Evolutionary conservation across 78 protist genomes (phyloP), one percentile per base, ranked within the genome.

Genomic region (Dictyostelium capitatum): DNA sequence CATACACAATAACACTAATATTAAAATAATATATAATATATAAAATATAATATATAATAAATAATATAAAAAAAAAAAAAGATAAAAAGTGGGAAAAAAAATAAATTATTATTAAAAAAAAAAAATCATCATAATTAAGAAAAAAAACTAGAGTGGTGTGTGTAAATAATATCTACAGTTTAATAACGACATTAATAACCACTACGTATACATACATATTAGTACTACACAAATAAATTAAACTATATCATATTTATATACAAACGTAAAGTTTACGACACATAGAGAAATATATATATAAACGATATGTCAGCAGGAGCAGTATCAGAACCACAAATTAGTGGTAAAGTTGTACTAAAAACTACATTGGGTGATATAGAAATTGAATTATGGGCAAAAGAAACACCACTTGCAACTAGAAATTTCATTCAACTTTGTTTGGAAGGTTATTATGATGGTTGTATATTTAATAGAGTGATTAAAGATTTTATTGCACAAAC

Each of bases 331-430:
- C 99, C 99, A 19, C 80, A 84, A 11, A 97, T 98, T 3, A 79
- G 30, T 41, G 99, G 98, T 74, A 97, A 98, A 62, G 98, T 98
- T 28, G 79, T 97, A 19, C 64, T 98, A 65, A 80, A 89, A 56
- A 98, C 99, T 3, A 81, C 95, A 11, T 4, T 79, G 20, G 99
- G 99, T 6, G 98, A 94, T 47, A 32, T 98, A 10, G 98, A 97
- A 15, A 83, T 98, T 12, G 99, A 98, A 80, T 89, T 98, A 25
- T 98, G 99, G 99, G 2, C 90, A 19, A 97, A 97, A 37, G 99
- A 98, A 87, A 70, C 96, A 57, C 98, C 98, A 19, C 15, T 72
- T 25, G 96, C 98, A 41, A 41, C 65, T 74, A 80, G 99, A 46
- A 98, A 98, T 43, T 98, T 98, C n/a, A 51, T 97, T 11, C 99